A percentile compares a stretch with the other conserved stretches of the same genome.
These are phyloP conservation scores for Podaxis sp. DNA, from an alignment of 768 basidiomycete genomes.

Conservation along the genomic window DNA sequence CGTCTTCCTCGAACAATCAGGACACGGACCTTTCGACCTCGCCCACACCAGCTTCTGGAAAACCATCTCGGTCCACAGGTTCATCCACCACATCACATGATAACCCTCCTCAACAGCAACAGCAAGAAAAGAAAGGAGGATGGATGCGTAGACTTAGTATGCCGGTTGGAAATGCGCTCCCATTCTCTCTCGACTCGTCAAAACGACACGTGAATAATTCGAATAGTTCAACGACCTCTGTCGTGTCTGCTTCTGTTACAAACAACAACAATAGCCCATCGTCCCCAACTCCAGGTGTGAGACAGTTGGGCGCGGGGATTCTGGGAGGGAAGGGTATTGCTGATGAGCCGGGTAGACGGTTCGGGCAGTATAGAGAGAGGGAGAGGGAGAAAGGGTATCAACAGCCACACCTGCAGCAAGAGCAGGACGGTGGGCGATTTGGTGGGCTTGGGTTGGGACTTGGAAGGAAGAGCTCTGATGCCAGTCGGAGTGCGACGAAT, in stretches of 20 bases:
- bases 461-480: constrained; percentile 40
- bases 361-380: constrained; percentile 2
- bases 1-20: constrained; percentile 60
- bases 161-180: constrained; percentile 55
- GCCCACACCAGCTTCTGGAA: constrained; percentile 29
- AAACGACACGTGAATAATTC: constrained; percentile 28
- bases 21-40: constrained; percentile 24
- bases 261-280: background rate
- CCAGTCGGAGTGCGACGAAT: constrained; percentile 54
- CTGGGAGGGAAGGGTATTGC: constrained; percentile 29
- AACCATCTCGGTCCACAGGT: constrained; percentile 27
- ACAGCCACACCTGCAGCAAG: constrained; percentile 16
- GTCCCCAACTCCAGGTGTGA: constrained; percentile 13
- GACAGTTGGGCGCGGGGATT: constrained; percentile 14
- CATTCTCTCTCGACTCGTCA: constrained; percentile 57
- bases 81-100: constrained; percentile 33
- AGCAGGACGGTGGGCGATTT: constrained; percentile 51
- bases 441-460: constrained; percentile 21
- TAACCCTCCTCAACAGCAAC: constrained; percentile 35
- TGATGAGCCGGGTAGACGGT: background rate
- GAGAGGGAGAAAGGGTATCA: constrained; percentile 13
- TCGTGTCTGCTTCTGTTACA: constrained; percentile 17
- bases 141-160: constrained; percentile 82
- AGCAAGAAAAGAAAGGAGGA: constrained; percentile 38
- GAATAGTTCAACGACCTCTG: constrained; percentile 29